These are phyloP conservation scores for Chenopodium suecicum DNA, from an alignment of 148 eudicot genomes.

Conservation along the genomic window DNA sequence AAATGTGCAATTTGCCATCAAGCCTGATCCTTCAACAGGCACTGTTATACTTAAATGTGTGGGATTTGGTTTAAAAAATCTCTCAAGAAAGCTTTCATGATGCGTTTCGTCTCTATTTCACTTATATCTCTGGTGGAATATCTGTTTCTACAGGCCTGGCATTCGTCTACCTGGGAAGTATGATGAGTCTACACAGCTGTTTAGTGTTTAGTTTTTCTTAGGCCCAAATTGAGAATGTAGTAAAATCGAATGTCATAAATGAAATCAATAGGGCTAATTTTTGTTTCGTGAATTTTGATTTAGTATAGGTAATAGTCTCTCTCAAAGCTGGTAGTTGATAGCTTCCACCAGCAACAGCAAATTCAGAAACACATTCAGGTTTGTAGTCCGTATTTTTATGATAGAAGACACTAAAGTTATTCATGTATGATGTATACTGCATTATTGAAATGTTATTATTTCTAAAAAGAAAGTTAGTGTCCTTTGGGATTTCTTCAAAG, in stretches of 20 bases:
- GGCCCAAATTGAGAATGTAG: neutral
- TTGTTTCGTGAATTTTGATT: neutral
- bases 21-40: conserved; percentile 76
- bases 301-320: neutral
- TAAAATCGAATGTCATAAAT: neutral
- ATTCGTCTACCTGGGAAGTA: neutral
- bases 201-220: neutral
- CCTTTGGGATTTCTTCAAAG: neutral
- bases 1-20: conserved; percentile 66
- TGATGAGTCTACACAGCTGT: neutral
- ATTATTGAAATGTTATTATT: neutral
- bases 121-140: neutral
- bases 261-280: neutral
- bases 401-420: neutral
- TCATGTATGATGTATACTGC: neutral
- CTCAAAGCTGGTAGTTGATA: neutral
- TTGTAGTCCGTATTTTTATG: neutral
- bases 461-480: neutral
- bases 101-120: neutral
- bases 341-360: neutral
- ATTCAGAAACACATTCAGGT: neutral
- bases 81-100: conserved; percentile 75
- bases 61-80: conserved; percentile 80
- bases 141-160: neutral
- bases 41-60: conserved; percentile 80